Evolutionary conservation across 2,329 filamentous ascomycete species (phyloP).

Genomic region (Hysterium pulicare): DNA sequence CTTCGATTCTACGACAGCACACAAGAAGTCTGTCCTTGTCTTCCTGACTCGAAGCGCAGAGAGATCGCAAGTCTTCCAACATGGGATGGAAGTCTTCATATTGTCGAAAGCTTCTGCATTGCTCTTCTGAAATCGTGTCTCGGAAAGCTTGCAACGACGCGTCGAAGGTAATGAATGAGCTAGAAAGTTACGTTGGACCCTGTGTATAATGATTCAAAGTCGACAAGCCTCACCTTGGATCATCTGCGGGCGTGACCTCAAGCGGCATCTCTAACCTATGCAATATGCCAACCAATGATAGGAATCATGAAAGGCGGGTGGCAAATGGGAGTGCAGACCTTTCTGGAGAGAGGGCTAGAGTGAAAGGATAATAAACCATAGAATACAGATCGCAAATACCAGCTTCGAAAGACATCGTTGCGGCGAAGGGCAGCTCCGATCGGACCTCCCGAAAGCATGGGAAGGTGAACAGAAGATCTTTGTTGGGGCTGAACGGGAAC

Average conservation of each 20-base stretch:
- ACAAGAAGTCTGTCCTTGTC: constrained; percentile 10
- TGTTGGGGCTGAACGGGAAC: constrained; percentile 24
- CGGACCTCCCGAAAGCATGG: constrained; percentile 12
- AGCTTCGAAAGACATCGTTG: no score
- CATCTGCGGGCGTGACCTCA: not conserved
- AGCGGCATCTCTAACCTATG: not conserved
- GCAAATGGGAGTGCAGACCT: no score
- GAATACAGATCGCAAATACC: no score
- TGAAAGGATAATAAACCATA: no score
- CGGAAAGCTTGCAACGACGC: constrained; percentile 18
- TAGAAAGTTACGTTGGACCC: not conserved
- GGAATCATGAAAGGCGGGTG: no score
- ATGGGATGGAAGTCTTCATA: constrained; percentile 14
- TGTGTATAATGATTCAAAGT: not conserved
- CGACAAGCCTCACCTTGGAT: constrained; percentile 17
- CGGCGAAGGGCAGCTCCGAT: no score
- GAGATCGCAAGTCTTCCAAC: constrained; percentile 15
- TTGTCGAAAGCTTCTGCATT: constrained; percentile 13
- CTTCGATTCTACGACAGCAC: constrained; percentile 18
- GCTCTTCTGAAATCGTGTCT: constrained; percentile 16
- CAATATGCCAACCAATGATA: no score
- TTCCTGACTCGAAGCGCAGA: constrained; percentile 9
- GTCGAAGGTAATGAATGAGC: constrained; percentile 16
- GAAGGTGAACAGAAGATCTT: constrained; percentile 14
- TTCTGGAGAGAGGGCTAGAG: no score